Evolutionary conservation across 2,329 filamentous ascomycete species (phyloP), one percentile per base, ranked within the genome.

Genomic region (Sporothrix pseudoabietina): DNA sequence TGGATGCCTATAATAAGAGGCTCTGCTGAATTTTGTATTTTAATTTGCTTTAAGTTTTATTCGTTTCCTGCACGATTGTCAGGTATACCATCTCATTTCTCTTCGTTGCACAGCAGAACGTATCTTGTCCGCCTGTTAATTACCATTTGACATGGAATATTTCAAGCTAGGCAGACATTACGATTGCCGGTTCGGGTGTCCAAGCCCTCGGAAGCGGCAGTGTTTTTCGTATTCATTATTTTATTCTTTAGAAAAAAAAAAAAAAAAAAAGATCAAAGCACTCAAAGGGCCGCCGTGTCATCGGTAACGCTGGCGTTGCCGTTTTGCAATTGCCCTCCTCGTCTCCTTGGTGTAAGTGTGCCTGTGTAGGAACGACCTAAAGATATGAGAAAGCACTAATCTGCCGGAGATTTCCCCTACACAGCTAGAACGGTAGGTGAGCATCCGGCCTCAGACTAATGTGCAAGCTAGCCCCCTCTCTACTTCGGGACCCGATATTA

Each of bases 1-100:
- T 63, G 32, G 19, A 19, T 63, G 63, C 63, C 63, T 66, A 66
- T 66, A 66, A 66, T 32, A 66, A 47, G 41, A 66, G 63, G 63
- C 63, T 63, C 59, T 63, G 59, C 32, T 39, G 59, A 9, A 63
- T 63, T 63, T 22, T n/a, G 32, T 4, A 41, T 22, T 63, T 63
- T 63, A 63, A 5, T 63, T 63, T 41, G 59, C 19, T 10, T 41
- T 41, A n/a, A n/a, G 12, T 63, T 63, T 41, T 10, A 63, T 63
- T 63, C 32, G 26, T 16, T n/a, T 19, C 9, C 39, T 61, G 32
- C 55, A 59, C 12, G 16, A n/a, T 16, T 7, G 32, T 39, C 32
- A 39, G 59, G 59, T 22, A 63, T 16, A 32, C 54, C 10, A 14
- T 32, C 6, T 32, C 7, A 10, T 41, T 10, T 4, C 10, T 16